Percentiles rank a stretch among this genome's conserved stretches.
Evolutionary conservation across 2,329 filamentous ascomycete genomes (phyloP).

Genomic region (Hypoxylon sp.): DNA sequence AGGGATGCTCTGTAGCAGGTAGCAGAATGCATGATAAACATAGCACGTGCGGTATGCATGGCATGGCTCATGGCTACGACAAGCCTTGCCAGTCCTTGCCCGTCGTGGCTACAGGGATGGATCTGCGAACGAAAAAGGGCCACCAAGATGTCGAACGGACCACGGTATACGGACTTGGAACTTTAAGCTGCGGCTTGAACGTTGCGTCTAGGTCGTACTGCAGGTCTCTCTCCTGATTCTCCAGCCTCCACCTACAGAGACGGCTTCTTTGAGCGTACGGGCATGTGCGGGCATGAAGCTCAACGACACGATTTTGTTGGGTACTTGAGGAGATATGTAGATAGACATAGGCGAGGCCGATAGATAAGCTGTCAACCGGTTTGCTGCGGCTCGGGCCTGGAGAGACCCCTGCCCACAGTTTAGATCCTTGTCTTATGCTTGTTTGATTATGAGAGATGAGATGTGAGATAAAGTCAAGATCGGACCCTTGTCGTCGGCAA

Average conservation of each 20-base stretch:
- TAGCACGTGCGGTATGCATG: not conserved
- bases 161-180: not conserved
- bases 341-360: too few species aligned
- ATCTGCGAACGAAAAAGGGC: not conserved
- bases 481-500: too few species aligned
- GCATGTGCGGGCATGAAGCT: not conserved
- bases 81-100: not conserved
- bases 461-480: too few species aligned
- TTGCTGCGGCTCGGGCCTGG: conserved; percentile 26
- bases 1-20: not conserved
- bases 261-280: not conserved
- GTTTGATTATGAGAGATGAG: conserved; percentile 1
- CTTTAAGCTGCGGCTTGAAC: not conserved
- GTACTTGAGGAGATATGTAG: too few species aligned
- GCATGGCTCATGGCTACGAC: not conserved
- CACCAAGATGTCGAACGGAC: not conserved
- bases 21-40: not conserved
- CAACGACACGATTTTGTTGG: too few species aligned
- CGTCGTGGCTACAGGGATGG: not conserved
- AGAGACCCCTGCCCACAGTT: too few species aligned
- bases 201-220: not conserved
- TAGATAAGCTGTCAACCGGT: conserved; percentile 21
- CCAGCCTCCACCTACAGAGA: not conserved
- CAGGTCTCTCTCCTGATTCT: not conserved
- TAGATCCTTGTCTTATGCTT: conserved; percentile 17